Evolutionary conservation across 164 flowering plant genomes (phyloP).

Genomic region (Santalum album): DNA sequence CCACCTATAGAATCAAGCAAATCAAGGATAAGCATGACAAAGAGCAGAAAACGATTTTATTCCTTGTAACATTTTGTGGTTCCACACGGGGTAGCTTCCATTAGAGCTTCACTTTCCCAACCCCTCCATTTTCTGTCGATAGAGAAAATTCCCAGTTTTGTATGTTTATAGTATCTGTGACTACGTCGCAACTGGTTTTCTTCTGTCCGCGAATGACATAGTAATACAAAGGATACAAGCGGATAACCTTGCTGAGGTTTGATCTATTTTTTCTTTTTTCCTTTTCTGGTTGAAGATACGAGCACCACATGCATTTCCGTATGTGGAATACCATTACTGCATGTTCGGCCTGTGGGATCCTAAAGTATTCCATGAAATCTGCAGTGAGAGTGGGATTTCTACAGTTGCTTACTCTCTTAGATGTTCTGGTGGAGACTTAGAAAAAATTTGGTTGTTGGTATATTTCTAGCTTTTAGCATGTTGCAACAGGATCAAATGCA

Average conservation of each 20-base stretch:
- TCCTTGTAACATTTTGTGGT: neutral
- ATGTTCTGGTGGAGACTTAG: too few relatives aligned
- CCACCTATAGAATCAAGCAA: conserved; percentile 49
- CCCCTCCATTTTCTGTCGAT: neutral
- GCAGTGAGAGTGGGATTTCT: too few relatives aligned
- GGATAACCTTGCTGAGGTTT: neutral
- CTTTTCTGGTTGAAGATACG: too few relatives aligned
- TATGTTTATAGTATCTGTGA: neutral
- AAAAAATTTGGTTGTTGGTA: too few relatives aligned
- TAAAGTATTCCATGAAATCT: too few relatives aligned
- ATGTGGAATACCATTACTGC: too few relatives aligned
- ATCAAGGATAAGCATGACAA: conserved; percentile 38
- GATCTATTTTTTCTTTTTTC: too few relatives aligned
- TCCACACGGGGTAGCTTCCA: neutral
- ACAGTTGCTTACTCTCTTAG: too few relatives aligned
- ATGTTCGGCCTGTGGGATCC: too few relatives aligned
- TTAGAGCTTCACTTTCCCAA: neutral
- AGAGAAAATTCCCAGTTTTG: neutral
- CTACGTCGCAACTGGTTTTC: neutral
- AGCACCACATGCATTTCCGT: too few relatives aligned
- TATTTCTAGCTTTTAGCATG: too few relatives aligned
- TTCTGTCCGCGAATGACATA: neutral
- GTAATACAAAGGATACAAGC: neutral
- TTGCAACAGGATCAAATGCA: too few relatives aligned
- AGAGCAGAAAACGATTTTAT: conserved; percentile 36